Base-by-base conservation (phyloP, 208 protist species). In the Histomonas meleagridis region DNA sequence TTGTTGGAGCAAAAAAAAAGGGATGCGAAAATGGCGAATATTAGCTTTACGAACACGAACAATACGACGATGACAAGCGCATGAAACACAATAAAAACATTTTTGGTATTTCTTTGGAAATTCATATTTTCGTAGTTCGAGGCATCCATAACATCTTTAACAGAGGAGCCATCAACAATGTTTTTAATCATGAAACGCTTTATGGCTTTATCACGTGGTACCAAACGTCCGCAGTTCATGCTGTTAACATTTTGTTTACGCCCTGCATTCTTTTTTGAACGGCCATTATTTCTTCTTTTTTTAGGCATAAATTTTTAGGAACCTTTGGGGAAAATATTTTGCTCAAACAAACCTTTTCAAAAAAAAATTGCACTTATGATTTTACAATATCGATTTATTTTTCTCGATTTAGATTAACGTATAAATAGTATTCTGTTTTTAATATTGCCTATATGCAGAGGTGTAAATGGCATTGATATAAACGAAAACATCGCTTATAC, bases 121-220 rank as follows among this genome's bases (percentile, higher is more conserved):
- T 60, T 60, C 53, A 60, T 60, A 60, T 18, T 60, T 60, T 60
- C n/a, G 53, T 93, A 93, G 49, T 93, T 79, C 14, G 21, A 81
- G 35, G 69, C 78, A 76, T 93, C 92, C 5, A 49, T 32, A 72
- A 93, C 79, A 92, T 93, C 92, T 40, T 81, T 81, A 60, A 76
- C 70, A 16, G 92, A 86, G 46, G 92, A 91, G 28, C 49, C 55
- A n/a, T 93, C 92, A 28, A 94, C 91, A 92, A 94, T 94, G 53
- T 94, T 94, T 21, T 93, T 72, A 16, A 93, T 93, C 23, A 93
- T 32, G 35, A 94, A 94, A 46, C 93, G 79, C 48, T 91, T 92
- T 28, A 94, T 90, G 23, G 93, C 93, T 49, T 94, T 94, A 92
- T 94, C 93, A 28, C 93, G 92, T 48, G 93, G 93, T 43, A 92